These are phyloP conservation scores for Conringia planisiliqua DNA, from an alignment of 345 rosid species.

Conservation along the genomic window DNA sequence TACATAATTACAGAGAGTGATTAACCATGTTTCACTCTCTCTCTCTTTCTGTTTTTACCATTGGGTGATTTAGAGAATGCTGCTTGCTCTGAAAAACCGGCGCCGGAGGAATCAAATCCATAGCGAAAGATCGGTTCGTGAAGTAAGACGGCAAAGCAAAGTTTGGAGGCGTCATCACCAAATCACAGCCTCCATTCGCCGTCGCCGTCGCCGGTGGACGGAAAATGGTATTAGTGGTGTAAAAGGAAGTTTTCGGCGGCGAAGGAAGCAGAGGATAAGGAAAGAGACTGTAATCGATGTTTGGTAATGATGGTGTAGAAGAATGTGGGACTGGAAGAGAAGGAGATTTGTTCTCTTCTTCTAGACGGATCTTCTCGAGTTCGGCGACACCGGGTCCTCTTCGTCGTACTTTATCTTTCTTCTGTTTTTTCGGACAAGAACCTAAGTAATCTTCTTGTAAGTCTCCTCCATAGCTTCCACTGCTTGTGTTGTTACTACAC, in stretches of 20 bases:
- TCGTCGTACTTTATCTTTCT: conserved; percentile 36
- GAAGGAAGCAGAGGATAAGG: neutral
- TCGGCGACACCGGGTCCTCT: conserved; percentile 83
- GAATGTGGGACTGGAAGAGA: neutral
- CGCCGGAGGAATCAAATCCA: conserved; percentile 36
- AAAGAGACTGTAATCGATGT: conserved; percentile 4
- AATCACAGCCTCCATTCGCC: neutral
- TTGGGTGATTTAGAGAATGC: conserved; percentile 7
- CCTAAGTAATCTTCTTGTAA: conserved; percentile 28
- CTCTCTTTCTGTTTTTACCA: neutral
- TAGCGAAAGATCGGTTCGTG: conserved; percentile 31
- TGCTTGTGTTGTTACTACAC: conserved; percentile 54
- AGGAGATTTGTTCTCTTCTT: conserved; percentile 36
- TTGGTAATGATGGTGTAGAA: conserved; percentile 8
- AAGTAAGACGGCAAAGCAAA: conserved; percentile 17
- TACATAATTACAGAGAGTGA: neutral
- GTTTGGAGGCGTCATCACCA: neutral
- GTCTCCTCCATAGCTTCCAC: conserved; percentile 35
- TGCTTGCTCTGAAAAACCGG: conserved; percentile 35
- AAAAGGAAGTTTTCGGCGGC: neutral
- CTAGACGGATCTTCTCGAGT: conserved; percentile 61
- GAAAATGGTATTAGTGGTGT: neutral
- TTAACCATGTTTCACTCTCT: neutral
- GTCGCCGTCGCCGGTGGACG: conserved; percentile 1
- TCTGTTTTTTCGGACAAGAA: conserved; percentile 42